phyloP scores from a whole-genome alignment of 1,284 basidiomycete species.

The Gymnopus androsaceus region DNA sequence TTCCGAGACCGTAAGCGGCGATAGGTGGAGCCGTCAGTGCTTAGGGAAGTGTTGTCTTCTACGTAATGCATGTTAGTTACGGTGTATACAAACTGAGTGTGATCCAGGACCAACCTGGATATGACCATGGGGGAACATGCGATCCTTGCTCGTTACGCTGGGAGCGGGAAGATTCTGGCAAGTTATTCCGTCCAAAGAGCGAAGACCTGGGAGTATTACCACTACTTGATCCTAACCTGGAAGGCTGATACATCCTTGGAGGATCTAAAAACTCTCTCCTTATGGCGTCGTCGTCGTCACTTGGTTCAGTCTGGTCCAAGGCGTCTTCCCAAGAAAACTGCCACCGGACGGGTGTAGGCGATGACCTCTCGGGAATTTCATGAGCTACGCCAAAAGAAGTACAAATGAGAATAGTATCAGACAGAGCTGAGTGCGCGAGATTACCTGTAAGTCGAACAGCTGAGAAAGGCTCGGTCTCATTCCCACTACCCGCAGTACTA shows the following conservation, averaged over 20 bases:
- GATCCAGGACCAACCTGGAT: too few species aligned
- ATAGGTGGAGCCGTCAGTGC: constrained; percentile 16
- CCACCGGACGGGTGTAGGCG: constrained; percentile 9
- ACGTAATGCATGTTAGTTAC: too few species aligned
- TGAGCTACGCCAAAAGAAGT: neutral
- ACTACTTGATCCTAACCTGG: neutral
- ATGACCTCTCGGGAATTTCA: neutral
- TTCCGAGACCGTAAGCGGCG: constrained; percentile 11
- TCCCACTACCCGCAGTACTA: neutral
- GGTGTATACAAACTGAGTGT: too few species aligned
- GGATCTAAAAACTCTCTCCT: neutral
- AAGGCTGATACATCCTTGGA: neutral
- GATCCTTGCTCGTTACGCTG: neutral
- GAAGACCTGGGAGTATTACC: constrained; percentile 1
- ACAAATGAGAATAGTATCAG: neutral
- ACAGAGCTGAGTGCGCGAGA: neutral
- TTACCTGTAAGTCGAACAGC: constrained; percentile 8
- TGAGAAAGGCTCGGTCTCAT: neutral
- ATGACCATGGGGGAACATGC: neutral
- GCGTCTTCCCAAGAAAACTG: constrained; percentile 15
- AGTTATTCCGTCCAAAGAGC: neutral
- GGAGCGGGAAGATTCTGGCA: neutral
- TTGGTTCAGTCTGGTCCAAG: neutral
- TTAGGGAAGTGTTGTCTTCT: too few species aligned
- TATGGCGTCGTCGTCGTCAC: neutral